Conservation (phyloP, 768 basidiomycete species). For the Naganishia vishniacii region DNA sequence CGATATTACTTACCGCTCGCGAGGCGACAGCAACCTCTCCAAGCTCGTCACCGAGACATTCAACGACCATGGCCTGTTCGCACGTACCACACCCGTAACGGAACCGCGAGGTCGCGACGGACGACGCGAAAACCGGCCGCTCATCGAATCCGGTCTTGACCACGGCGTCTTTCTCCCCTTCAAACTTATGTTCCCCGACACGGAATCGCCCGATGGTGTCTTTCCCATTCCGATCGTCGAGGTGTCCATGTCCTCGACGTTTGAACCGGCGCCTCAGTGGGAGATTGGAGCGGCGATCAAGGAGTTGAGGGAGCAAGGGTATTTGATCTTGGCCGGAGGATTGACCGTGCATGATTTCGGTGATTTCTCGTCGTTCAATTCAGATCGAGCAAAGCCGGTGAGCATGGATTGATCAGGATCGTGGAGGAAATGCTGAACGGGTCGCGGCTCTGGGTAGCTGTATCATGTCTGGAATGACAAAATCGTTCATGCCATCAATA, state of each 20-base stretch:
- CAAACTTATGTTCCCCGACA: constrained; percentile 60
- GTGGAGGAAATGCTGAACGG: not conserved
- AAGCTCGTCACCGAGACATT: constrained; percentile 60
- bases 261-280: constrained; percentile 19
- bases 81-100: constrained; percentile 53
- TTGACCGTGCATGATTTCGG: constrained; percentile 24
- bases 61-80: constrained; percentile 57
- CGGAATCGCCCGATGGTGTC: constrained; percentile 54
- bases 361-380: constrained; percentile 20
- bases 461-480: constrained; percentile 25
- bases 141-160: constrained; percentile 60
- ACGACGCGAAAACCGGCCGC: constrained; percentile 51
- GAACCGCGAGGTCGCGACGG: constrained; percentile 65
- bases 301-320: constrained; percentile 13
- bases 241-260: constrained; percentile 49
- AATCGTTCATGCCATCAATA: constrained; percentile 14
- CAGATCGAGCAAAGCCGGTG: constrained; percentile 16
- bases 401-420: not conserved
- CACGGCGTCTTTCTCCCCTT: constrained; percentile 79
- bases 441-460: not conserved
- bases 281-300: constrained; percentile 19
- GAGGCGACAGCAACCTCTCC: constrained; percentile 59
- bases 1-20: constrained; percentile 60
- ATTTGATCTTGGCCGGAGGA: constrained; percentile 17
- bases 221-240: constrained; percentile 64